phyloP scores from a whole-genome alignment of 805 yeast species.

The Saccharomycopsis capsularis region DNA sequence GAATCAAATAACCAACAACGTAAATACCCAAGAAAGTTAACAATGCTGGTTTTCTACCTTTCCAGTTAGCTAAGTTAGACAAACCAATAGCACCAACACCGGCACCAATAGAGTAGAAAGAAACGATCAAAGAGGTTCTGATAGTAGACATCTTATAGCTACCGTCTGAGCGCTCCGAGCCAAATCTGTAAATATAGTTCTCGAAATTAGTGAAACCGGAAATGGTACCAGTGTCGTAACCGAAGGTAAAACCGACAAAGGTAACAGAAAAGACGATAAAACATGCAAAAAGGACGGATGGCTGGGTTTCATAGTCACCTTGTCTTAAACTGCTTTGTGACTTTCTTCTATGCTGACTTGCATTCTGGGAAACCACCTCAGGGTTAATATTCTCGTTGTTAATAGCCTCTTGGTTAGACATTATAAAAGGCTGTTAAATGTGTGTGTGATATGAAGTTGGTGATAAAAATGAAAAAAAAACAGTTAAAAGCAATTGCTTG shows the following conservation, averaged over 20 bases:
- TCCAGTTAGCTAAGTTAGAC: conserved; percentile 49
- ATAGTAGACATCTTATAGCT: conserved; percentile 35
- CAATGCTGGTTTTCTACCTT: conserved; percentile 55
- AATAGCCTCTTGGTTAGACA: neutral
- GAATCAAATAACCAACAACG: conserved; percentile 54
- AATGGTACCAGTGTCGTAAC: conserved; percentile 75
- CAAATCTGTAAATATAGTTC: conserved; percentile 50
- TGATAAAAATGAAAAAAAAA: no score
- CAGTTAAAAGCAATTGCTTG: no score
- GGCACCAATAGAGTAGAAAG: conserved; percentile 62
- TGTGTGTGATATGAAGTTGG: no score
- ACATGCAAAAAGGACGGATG: conserved; percentile 8
- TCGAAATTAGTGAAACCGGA: conserved; percentile 63
- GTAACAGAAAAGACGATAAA: conserved; percentile 40
- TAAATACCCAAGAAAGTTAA: conserved; percentile 48
- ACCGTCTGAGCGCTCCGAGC: conserved; percentile 37
- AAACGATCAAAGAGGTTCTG: conserved; percentile 46
- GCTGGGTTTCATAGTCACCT: conserved; percentile 1
- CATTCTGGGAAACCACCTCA: no score
- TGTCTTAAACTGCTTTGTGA: neutral
- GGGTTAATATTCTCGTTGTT: neutral
- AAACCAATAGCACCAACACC: conserved; percentile 63
- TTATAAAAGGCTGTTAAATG: neutral
- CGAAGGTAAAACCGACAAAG: conserved; percentile 72
- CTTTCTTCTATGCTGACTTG: no score